Percentiles rank a stretch among this genome's conserved stretches.
Evolutionary conservation across 768 basidiomycete species (phyloP).

Genomic region (Auricularia cornea): DNA sequence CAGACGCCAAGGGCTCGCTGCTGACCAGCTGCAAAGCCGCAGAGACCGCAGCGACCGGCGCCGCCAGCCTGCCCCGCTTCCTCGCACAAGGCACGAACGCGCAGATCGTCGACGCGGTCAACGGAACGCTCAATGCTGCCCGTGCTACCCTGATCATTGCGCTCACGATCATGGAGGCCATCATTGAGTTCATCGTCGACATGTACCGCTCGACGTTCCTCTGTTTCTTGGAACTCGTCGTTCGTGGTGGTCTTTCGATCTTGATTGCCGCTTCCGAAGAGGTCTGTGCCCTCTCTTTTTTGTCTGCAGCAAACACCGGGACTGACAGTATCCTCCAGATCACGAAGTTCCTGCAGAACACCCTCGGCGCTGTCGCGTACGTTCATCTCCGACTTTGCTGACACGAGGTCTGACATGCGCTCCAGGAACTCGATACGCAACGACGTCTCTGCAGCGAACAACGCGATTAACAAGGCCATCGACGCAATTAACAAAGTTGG

Average conservation of each 20-base stretch:
- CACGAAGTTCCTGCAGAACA: constrained; percentile 53
- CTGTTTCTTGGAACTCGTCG: constrained; percentile 86
- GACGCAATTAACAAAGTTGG: constrained; percentile 67
- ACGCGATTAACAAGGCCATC: constrained; percentile 53
- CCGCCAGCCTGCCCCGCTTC: constrained; percentile 83
- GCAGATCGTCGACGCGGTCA: constrained; percentile 69
- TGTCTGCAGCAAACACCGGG: too few species aligned
- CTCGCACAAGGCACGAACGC: constrained; percentile 78
- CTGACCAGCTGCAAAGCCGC: constrained; percentile 80
- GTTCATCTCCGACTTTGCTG: constrained; percentile 1
- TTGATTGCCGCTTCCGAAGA: constrained; percentile 77
- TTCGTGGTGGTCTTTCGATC: constrained; percentile 71
- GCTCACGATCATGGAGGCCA: constrained; percentile 75
- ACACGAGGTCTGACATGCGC: background rate
- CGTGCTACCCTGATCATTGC: constrained; percentile 63
- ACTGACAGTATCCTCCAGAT: constrained; percentile 40
- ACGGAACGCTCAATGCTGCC: constrained; percentile 69
- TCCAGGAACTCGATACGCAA: constrained; percentile 47
- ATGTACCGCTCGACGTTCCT: constrained; percentile 89
- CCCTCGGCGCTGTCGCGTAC: constrained; percentile 53
- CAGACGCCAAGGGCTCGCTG: constrained; percentile 65
- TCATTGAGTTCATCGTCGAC: constrained; percentile 88
- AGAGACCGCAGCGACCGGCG: constrained; percentile 68
- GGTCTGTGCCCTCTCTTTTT: constrained; percentile 36
- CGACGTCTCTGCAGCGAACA: constrained; percentile 61